These are phyloP conservation scores for Brasenia schreberi DNA, from an alignment of 164 flowering plant genomes.

Conservation along the genomic window DNA sequence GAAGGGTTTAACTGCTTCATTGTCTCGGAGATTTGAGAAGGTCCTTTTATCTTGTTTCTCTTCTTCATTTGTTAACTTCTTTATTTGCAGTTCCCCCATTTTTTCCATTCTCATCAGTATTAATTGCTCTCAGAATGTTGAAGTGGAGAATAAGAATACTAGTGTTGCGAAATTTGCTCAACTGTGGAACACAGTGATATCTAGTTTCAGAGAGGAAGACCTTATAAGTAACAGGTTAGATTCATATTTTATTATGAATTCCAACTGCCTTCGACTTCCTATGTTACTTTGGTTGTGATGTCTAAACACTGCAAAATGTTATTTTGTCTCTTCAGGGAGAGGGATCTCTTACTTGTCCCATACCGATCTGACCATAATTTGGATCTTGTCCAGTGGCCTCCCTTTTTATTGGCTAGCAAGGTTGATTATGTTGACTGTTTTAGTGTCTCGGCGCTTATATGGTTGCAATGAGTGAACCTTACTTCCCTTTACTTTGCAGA, in stretches of 20 bases:
- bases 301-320: neutral
- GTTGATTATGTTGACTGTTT: conserved; percentile 19
- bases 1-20: conserved; percentile 66
- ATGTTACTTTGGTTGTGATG: too few species aligned
- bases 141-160: conserved; percentile 33
- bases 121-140: conserved; percentile 20
- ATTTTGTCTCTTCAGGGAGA: conserved; percentile 46
- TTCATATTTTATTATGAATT: too few species aligned
- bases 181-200: conserved; percentile 82
- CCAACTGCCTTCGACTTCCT: too few species aligned
- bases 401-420: conserved; percentile 97
- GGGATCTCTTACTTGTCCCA: conserved; percentile 90
- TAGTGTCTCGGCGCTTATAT: neutral
- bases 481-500: conserved; percentile 25
- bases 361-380: conserved; percentile 91
- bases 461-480: neutral
- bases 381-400: conserved; percentile 90
- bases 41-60: conserved; percentile 13
- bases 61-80: neutral
- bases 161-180: conserved; percentile 89
- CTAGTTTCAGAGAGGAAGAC: conserved; percentile 90
- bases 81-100: neutral
- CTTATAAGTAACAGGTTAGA: conserved; percentile 68
- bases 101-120: too few species aligned
- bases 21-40: conserved; percentile 50